Conservation (phyloP, 768 basidiomycete genomes). For the Peribolospora kevripleyi region DNA sequence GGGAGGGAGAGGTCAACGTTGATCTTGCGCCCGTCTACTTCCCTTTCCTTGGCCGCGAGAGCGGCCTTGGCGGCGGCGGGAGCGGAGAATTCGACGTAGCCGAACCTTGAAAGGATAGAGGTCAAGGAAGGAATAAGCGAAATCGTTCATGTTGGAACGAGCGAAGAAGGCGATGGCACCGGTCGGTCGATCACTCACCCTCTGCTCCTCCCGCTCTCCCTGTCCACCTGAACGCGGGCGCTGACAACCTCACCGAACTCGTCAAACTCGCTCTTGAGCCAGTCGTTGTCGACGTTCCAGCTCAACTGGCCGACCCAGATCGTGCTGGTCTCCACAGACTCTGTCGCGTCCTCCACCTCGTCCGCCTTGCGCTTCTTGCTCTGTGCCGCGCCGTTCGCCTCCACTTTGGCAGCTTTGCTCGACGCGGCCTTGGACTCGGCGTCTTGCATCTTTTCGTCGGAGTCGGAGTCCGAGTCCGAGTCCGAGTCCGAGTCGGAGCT, state of each 20-base stretch:
- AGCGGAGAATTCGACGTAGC: slow-evolving; percentile 23
- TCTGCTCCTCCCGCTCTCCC: slow-evolving; percentile 21
- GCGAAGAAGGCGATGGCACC: neutral
- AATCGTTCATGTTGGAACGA: too few relatives aligned
- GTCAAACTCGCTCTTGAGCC: slow-evolving; percentile 72
- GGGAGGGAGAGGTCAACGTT: slow-evolving; percentile 69
- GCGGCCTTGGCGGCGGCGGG: slow-evolving; percentile 35
- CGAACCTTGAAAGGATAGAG: slow-evolving; percentile 14
- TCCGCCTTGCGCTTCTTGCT: slow-evolving; percentile 58
- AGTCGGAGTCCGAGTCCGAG: slow-evolving; percentile 3
- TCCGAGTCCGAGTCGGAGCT: slow-evolving; percentile 3
- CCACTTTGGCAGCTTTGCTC: slow-evolving; percentile 39
- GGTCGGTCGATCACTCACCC: slow-evolving; percentile 9
- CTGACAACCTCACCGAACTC: slow-evolving; percentile 65
- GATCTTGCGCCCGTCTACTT: slow-evolving; percentile 75
- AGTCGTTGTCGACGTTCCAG: slow-evolving; percentile 93
- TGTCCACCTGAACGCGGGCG: slow-evolving; percentile 50
- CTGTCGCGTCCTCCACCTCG: slow-evolving; percentile 21
- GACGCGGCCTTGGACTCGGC: slow-evolving; percentile 4
- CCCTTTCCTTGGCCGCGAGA: slow-evolving; percentile 41
- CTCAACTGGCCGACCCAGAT: slow-evolving; percentile 83
- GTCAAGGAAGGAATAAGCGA: neutral
- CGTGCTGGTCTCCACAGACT: slow-evolving; percentile 32
- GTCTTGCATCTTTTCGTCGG: slow-evolving; percentile 10
- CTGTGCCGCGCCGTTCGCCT: slow-evolving; percentile 38